These are phyloP conservation scores for Pseudopithomyces chartarum DNA, from an alignment of 2,329 filamentous ascomycete species.

Conservation along the genomic window DNA sequence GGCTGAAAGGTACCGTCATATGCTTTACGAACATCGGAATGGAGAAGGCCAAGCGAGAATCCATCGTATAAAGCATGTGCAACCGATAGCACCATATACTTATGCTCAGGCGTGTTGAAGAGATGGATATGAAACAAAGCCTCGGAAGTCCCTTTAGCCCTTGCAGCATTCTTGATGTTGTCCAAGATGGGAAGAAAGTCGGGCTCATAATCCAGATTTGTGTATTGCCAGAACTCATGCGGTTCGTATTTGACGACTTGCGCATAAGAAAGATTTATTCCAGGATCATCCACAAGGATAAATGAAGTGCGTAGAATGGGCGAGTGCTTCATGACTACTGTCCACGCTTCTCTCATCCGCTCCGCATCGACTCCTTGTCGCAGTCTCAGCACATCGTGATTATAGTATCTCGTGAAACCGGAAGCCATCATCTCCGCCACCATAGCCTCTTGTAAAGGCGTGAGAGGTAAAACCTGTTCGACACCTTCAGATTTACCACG, in stretches of 20 bases:
- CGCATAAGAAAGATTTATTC: conserved; percentile 60
- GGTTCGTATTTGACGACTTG: conserved; percentile 55
- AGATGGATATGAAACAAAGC: conserved; percentile 45
- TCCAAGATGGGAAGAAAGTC: conserved; percentile 40
- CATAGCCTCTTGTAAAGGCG: conserved; percentile 86
- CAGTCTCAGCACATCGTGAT: conserved; percentile 76
- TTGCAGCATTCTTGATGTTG: conserved; percentile 42
- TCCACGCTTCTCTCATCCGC: conserved; percentile 66
- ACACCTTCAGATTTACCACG: conserved; percentile 46
- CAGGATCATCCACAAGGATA: conserved; percentile 65
- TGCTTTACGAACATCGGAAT: conserved; percentile 69
- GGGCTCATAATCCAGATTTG: conserved; percentile 21
- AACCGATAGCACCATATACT: conserved; percentile 69
- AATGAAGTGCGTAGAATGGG: conserved; percentile 81
- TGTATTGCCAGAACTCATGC: conserved; percentile 43
- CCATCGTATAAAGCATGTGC: conserved; percentile 91
- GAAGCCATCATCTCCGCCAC: conserved; percentile 80
- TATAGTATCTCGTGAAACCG: conserved; percentile 78
- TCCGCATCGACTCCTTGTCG: conserved; percentile 58
- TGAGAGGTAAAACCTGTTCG: conserved; percentile 72
- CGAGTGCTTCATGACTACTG: conserved; percentile 60
- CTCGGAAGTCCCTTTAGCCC: neutral
- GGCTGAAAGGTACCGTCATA: conserved; percentile 57
- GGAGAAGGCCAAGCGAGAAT: conserved; percentile 77
- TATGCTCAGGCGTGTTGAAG: conserved; percentile 37